Base-by-base conservation (phyloP, 495 filamentous ascomycete genomes). In the Cladorrhinum samala region DNA sequence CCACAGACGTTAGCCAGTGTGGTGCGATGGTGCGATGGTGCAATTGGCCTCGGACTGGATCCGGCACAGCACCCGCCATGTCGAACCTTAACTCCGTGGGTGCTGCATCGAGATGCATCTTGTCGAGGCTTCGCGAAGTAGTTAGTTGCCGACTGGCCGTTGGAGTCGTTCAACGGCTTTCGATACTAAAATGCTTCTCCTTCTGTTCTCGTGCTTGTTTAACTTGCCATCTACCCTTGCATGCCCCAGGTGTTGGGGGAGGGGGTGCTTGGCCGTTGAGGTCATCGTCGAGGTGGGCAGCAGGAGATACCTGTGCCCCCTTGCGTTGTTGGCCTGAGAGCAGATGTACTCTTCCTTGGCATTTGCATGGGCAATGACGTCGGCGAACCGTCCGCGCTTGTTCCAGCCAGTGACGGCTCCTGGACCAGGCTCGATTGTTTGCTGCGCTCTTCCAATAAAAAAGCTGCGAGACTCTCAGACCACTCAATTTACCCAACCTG, bases 351-450 rank as follows among this genome's bases (percentile, higher is more conserved):
- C 18, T 9, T 17, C 39, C 6, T n/a, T 42, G 19, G 16, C 4
- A 3, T 2, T 24, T 24, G 24, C 37, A 46, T 9, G 2, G n/a
- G 36, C 24, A 53, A 53, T 53, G 51, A 53, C 51, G 51, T 53
- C 51, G 51, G 51, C 24, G 51, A 53, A 39, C 46, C 46, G 30
- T 18, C 45, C 51, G 51, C 51, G 45, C 45, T 53, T 53, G 51
- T 16, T 46, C 25, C 30, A 47, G 51, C 51, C 51, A 53, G 14
- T 53, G 39, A 30, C 9, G 14, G 24, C 50, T 7, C 42, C 18
- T 14, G 23, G 11, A 16, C 50, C 50, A 52, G 30, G 37, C 39
- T 45, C 39, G 25, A 27, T 41, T 37, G 38, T 53, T 23, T 38
- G 27, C n/a, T 41, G 27, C 5, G 11, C 27, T 11, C 5, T 33